Percentiles rank a stretch among this genome's conserved stretches.
Evolutionary conservation across 805 yeast species (phyloP).

Genomic region (Blastobotrys americana): DNA sequence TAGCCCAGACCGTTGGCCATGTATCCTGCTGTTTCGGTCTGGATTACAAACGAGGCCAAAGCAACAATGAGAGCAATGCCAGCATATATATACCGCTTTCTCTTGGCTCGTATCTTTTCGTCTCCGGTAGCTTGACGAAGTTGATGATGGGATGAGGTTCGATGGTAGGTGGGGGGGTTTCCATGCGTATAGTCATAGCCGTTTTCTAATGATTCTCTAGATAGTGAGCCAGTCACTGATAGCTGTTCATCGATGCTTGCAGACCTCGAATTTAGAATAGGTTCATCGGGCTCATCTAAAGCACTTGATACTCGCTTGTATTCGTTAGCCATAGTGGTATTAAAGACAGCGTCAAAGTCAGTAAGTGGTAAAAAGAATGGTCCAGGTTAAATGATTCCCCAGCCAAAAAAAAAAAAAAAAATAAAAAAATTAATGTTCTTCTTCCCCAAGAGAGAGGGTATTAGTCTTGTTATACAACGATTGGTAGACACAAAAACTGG

Average conservation of each 20-base stretch:
- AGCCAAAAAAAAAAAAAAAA: no score
- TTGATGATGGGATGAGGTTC: conserved; percentile 3
- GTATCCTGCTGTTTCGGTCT: conserved; percentile 73
- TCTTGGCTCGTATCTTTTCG: conserved; percentile 6
- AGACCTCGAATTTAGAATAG: not conserved
- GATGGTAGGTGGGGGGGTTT: not conserved
- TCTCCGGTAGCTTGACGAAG: conserved; percentile 1
- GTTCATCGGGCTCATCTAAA: not conserved
- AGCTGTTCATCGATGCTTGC: not conserved
- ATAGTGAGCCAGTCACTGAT: not conserved
- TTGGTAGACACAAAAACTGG: no score
- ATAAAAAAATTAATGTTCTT: no score
- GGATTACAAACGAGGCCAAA: conserved; percentile 58
- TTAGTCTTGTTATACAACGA: no score
- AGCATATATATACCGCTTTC: conserved; percentile 26
- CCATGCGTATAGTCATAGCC: no score
- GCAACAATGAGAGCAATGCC: conserved; percentile 42
- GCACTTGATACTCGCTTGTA: not conserved
- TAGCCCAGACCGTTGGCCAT: conserved; percentile 50
- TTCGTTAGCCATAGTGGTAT: not conserved
- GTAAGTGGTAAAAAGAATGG: no score
- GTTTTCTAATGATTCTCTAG: not conserved
- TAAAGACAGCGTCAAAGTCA: no score
- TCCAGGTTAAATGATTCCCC: no score
- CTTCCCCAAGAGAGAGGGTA: no score